Percentiles rank a stretch among this genome's conserved stretches.
phyloP scores from a whole-genome alignment of 208 protist genomes.

The Porcisia hertigi region DNA sequence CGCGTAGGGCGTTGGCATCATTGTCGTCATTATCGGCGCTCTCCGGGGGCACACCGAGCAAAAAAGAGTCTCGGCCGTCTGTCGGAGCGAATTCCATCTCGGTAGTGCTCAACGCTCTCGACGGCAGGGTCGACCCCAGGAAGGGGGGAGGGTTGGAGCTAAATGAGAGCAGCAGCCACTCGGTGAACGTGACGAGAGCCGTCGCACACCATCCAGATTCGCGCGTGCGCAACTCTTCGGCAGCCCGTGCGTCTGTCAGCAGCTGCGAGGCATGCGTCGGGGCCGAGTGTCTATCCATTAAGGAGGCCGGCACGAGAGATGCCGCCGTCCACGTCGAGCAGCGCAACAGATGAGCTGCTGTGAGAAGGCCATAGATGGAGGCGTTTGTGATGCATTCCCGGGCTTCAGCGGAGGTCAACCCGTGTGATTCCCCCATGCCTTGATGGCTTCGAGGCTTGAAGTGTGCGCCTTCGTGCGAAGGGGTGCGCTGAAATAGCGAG shows the following conservation, averaged over 20 bases:
- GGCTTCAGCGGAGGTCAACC: constrained; percentile 10
- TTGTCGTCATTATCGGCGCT: too few species aligned
- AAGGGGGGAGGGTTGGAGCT: background rate
- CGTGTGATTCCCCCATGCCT: background rate
- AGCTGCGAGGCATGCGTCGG: background rate
- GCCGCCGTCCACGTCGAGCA: constrained; percentile 36
- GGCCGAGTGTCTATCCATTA: background rate
- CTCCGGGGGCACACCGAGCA: background rate
- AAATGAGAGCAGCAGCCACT: constrained; percentile 15
- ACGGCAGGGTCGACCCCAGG: background rate
- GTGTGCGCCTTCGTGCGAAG: background rate
- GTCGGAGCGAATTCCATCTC: background rate
- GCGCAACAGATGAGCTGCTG: constrained; percentile 41
- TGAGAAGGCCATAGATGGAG: constrained; percentile 26
- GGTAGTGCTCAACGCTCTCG: constrained; percentile 12
- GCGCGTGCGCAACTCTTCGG: constrained; percentile 17
- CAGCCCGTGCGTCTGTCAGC: constrained; percentile 2
- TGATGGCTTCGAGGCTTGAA: background rate
- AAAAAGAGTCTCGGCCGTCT: background rate
- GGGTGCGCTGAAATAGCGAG: background rate
- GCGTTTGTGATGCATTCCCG: constrained; percentile 16
- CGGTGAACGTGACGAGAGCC: constrained; percentile 20
- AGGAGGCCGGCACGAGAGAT: background rate
- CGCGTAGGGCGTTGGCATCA: background rate
- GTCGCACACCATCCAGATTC: constrained; percentile 40